Evolutionary conservation across 306 rosid genomes (phyloP).

Genomic region (Cicer chorassanicum): DNA sequence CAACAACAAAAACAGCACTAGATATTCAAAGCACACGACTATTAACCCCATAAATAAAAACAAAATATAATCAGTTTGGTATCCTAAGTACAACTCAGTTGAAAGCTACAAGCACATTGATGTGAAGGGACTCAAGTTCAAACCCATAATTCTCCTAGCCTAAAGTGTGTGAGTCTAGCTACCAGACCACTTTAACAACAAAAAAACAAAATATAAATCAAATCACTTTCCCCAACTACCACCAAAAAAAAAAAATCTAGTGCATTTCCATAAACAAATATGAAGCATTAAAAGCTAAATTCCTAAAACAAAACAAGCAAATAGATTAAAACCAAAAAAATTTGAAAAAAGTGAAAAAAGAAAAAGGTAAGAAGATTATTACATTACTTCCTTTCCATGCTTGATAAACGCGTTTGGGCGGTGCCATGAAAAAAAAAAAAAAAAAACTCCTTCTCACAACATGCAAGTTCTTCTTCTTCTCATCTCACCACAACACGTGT

Average conservation of each 20-base stretch:
- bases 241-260: constrained; percentile 48
- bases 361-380: constrained; percentile 48
- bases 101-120: no score
- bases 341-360: no score
- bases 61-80: no score
- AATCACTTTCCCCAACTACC: constrained; percentile 17
- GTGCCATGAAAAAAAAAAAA: constrained; percentile 60
- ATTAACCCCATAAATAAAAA: not conserved
- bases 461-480: constrained; percentile 45
- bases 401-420: constrained; percentile 78
- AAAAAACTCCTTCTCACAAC: constrained; percentile 37
- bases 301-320: constrained; percentile 1
- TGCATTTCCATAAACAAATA: constrained; percentile 39
- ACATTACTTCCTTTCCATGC: constrained; percentile 97
- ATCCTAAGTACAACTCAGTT: no score
- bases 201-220: not conserved
- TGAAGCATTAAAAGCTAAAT: constrained; percentile 39
- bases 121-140: no score
- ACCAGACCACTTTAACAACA: no score
- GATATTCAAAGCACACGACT: constrained; percentile 30
- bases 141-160: no score
- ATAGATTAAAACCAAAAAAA: not conserved
- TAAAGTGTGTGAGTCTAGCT: no score
- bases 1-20: constrained; percentile 34
- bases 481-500: constrained; percentile 48